phyloP scores from a whole-genome alignment of 352 stramenopile genomes.

The Phytopythium vexans region DNA sequence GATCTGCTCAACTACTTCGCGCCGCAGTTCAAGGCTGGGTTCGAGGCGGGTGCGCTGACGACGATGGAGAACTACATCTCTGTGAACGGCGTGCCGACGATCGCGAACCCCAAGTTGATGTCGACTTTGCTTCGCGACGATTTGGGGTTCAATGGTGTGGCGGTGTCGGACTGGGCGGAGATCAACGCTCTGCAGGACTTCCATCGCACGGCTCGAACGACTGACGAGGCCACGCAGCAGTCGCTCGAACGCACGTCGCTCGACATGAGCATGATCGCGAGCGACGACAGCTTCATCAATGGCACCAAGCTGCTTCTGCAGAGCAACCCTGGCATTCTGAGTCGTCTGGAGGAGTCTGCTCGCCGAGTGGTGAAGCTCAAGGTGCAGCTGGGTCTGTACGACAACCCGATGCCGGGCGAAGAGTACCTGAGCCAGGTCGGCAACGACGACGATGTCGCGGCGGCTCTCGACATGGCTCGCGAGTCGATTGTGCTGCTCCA shows the following conservation, averaged over 20 bases:
- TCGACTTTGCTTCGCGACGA: conserved; percentile 54
- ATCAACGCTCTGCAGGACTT: conserved; percentile 76
- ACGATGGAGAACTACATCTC: conserved; percentile 90
- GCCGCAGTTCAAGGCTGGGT: conserved; percentile 53
- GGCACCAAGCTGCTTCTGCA: too few relatives aligned
- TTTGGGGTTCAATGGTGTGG: conserved; percentile 71
- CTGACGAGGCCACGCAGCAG: conserved; percentile 39
- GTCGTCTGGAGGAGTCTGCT: conserved; percentile 42
- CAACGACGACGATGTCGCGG: conserved; percentile 23
- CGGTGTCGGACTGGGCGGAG: conserved; percentile 88
- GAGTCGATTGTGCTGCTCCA: too few relatives aligned
- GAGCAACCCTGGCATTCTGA: conserved; percentile 51
- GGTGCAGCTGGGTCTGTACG: conserved; percentile 50
- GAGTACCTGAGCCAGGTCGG: conserved; percentile 36
- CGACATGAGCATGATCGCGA: too few relatives aligned
- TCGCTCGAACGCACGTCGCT: too few relatives aligned
- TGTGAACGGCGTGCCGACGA: conserved; percentile 78
- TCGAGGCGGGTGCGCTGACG: conserved; percentile 60
- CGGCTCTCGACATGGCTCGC: conserved; percentile 40
- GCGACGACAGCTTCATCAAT: too few relatives aligned
- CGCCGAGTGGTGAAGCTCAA: conserved; percentile 61
- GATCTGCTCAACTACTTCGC: conserved; percentile 67
- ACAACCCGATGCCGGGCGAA: conserved; percentile 37
- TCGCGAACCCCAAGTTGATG: conserved; percentile 61
- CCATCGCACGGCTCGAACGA: conserved; percentile 24